These are phyloP conservation scores for Flaveria sonorensis DNA, from an alignment of 129 eudicot species.

Conservation along the genomic window DNA sequence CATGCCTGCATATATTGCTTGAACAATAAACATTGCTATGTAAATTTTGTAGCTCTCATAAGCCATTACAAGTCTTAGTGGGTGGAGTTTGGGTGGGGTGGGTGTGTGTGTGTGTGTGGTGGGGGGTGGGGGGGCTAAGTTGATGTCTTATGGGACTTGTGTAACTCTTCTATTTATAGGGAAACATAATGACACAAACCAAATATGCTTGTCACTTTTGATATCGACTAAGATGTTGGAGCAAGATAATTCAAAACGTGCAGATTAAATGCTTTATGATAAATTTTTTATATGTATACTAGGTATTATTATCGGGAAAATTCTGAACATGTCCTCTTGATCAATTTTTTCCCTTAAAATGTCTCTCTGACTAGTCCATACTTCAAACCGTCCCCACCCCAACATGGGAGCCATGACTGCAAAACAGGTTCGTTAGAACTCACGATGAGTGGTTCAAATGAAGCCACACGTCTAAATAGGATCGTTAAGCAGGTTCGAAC, in stretches of 20 bases:
- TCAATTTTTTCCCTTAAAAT: too few relatives aligned
- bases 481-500: too few relatives aligned
- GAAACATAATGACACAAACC: slow-evolving; percentile 16
- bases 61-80: slow-evolving; percentile 20
- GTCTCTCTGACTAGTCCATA: too few relatives aligned
- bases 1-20: slow-evolving; percentile 68
- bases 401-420: too few relatives aligned
- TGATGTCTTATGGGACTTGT: slow-evolving; percentile 15
- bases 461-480: too few relatives aligned
- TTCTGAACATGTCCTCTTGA: too few relatives aligned
- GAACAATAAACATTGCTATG: slow-evolving; percentile 55
- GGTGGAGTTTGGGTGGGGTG: neutral
- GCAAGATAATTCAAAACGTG: slow-evolving; percentile 8
- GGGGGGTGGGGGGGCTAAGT: neutral
- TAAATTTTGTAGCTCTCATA: slow-evolving; percentile 51
- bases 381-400: too few relatives aligned
- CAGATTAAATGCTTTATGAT: slow-evolving; percentile 12
- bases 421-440: too few relatives aligned
- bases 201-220: slow-evolving; percentile 24
- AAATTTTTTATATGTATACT: neutral
- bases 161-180: slow-evolving; percentile 31
- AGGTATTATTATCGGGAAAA: too few relatives aligned
- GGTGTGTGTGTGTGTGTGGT: too few relatives aligned
- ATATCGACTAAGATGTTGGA: slow-evolving; percentile 3
- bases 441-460: too few relatives aligned